Evolutionary conservation across 441 rosid genomes (phyloP).

Genomic region (Biscutella auriculata): DNA sequence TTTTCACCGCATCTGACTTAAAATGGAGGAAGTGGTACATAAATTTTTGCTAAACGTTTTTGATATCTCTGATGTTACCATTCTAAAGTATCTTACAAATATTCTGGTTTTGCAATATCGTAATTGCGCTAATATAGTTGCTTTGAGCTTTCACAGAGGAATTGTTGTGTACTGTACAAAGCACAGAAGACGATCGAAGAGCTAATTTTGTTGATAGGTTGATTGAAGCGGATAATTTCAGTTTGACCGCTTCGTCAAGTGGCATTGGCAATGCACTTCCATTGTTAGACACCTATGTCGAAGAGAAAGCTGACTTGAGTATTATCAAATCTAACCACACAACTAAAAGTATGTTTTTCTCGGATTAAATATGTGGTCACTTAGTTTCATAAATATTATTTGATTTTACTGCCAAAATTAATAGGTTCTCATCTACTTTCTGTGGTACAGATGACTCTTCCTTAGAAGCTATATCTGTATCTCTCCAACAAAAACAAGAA

Average conservation of each 20-base stretch:
- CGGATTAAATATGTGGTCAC: not conserved
- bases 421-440: not conserved
- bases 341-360: constrained; percentile 37
- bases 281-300: constrained; percentile 22
- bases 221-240: constrained; percentile 35
- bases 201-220: constrained; percentile 68
- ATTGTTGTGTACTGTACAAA: constrained; percentile 32
- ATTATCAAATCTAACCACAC: constrained; percentile 22
- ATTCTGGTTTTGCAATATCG: constrained; percentile 3
- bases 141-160: constrained; percentile 36
- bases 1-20: not conserved
- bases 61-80: not conserved
- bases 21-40: not conserved
- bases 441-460: constrained; percentile 27
- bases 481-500: constrained; percentile 49
- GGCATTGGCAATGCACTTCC: constrained; percentile 19
- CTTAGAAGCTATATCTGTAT: constrained; percentile 41
- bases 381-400: not conserved
- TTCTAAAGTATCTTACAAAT: not conserved
- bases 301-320: constrained; percentile 25
- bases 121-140: not conserved
- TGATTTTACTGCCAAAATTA: constrained; percentile 1
- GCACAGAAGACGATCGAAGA: constrained; percentile 52
- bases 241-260: constrained; percentile 18
- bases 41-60: not conserved